phyloP scores from a whole-genome alignment of 768 basidiomycete species.

The Pulveroboletus frians region DNA sequence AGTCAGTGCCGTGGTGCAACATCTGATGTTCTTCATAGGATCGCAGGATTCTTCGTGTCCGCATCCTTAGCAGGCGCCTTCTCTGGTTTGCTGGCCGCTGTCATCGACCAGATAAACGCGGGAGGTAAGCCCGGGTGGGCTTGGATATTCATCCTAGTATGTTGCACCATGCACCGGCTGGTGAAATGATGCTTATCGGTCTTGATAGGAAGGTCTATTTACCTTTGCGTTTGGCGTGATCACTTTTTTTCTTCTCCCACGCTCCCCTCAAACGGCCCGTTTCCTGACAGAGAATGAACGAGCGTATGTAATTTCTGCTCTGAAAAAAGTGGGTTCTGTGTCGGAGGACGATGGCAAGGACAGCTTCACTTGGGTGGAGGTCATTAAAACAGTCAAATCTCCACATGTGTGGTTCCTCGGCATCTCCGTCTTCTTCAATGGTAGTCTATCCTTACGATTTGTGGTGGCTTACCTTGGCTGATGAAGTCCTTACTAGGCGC shows the following conservation, averaged over 20 bases:
- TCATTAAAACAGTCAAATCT: conserved; percentile 41
- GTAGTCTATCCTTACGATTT: conserved; percentile 25
- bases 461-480: neutral
- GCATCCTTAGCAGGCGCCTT: conserved; percentile 59
- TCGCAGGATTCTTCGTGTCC: conserved; percentile 36
- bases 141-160: conserved; percentile 54
- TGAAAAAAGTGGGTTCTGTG: conserved; percentile 28
- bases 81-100: conserved; percentile 59
- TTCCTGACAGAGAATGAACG: conserved; percentile 52
- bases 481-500: conserved; percentile 11
- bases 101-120: conserved; percentile 48
- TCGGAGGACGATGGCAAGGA: conserved; percentile 40
- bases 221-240: conserved; percentile 52
- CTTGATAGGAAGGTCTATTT: conserved; percentile 50
- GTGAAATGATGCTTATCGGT: neutral
- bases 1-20: neutral
- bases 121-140: conserved; percentile 53
- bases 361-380: conserved; percentile 54
- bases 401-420: conserved; percentile 53
- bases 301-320: conserved; percentile 35
- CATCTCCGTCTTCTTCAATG: conserved; percentile 49
- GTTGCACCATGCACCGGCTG: neutral
- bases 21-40: conserved; percentile 19
- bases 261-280: conserved; percentile 37
- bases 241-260: conserved; percentile 47